These are phyloP conservation scores for Triangularia verruculosa DNA, from an alignment of 2,329 filamentous ascomycete species.

Conservation along the genomic window DNA sequence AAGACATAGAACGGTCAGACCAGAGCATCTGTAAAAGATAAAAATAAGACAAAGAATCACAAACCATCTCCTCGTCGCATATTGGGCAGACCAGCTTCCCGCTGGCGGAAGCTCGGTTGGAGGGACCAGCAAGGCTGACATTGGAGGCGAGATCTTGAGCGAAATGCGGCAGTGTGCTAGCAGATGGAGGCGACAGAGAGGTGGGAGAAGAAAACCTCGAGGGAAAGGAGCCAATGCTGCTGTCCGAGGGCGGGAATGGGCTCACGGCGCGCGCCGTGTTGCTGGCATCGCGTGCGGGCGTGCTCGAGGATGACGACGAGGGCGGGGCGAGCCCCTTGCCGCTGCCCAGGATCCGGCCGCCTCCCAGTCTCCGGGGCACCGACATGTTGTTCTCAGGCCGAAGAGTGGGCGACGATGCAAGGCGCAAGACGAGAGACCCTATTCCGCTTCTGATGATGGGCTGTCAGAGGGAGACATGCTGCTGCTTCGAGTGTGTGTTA, in stretches of 20 bases:
- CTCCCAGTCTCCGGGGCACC: constrained; percentile 74
- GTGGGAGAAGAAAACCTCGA: constrained; percentile 55
- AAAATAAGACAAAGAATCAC: constrained; percentile 20
- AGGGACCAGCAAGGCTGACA: constrained; percentile 63
- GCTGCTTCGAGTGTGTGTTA: no score
- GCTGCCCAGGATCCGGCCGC: constrained; percentile 85
- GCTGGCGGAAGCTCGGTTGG: constrained; percentile 55
- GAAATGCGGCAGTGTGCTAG: constrained; percentile 65
- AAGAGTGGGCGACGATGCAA: neutral
- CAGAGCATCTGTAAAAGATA: constrained; percentile 3
- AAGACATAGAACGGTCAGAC: neutral
- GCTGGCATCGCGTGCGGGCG: constrained; percentile 25
- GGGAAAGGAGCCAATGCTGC: constrained; percentile 72
- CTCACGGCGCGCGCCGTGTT: constrained; percentile 40
- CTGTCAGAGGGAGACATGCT: neutral
- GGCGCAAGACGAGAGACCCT: neutral
- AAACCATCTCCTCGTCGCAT: constrained; percentile 95
- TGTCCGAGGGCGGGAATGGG: constrained; percentile 53
- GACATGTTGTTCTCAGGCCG: constrained; percentile 65
- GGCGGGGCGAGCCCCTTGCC: constrained; percentile 75
- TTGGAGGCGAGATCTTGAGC: constrained; percentile 77
- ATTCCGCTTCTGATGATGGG: neutral
- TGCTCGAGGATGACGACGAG: constrained; percentile 8
- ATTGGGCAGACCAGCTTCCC: constrained; percentile 89
- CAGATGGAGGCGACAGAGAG: constrained; percentile 55